phyloP scores from a whole-genome alignment of 352 stramenopile species.

The Phytopythium vexans region DNA sequence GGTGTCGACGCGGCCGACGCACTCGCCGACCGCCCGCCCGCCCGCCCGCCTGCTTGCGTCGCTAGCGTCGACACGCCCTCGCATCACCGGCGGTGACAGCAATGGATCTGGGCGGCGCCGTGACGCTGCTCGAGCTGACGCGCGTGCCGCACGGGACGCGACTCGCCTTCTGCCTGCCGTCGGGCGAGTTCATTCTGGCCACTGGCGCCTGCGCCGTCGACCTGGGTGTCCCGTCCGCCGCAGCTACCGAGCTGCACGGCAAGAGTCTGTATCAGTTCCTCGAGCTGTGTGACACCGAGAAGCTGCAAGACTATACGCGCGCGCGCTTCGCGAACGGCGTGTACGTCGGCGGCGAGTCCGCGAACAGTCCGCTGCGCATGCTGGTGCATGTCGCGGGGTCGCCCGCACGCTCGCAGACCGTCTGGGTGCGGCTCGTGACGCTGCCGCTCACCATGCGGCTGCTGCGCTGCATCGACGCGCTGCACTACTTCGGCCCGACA shows the following conservation, averaged over 20 bases:
- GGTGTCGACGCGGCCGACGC: no score
- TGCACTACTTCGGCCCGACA: conserved; percentile 36
- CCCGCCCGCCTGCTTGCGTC: neutral
- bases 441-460: conserved; percentile 68
- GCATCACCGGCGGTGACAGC: conserved; percentile 4
- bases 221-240: conserved; percentile 27
- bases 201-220: conserved; percentile 37
- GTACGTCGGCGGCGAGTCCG: conserved; percentile 10
- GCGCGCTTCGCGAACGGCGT: conserved; percentile 18
- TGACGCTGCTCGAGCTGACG: conserved; percentile 67
- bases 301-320: conserved; percentile 53
- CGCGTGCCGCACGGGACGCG: conserved; percentile 38
- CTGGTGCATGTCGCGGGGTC: conserved; percentile 35
- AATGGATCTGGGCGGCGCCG: conserved; percentile 40
- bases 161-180: conserved; percentile 65
- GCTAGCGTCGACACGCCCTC: neutral
- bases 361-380: conserved; percentile 31
- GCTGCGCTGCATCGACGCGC: conserved; percentile 78
- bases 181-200: conserved; percentile 74
- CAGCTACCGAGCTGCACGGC: conserved; percentile 44
- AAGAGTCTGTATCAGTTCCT: conserved; percentile 62
- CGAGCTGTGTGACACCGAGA: conserved; percentile 48
- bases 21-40: no score
- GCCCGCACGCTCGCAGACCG: conserved; percentile 8
- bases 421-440: conserved; percentile 60